Base-by-base conservation (phyloP, 1,139 yeast genomes). In the Candida pseudoviswanathii region DNA sequence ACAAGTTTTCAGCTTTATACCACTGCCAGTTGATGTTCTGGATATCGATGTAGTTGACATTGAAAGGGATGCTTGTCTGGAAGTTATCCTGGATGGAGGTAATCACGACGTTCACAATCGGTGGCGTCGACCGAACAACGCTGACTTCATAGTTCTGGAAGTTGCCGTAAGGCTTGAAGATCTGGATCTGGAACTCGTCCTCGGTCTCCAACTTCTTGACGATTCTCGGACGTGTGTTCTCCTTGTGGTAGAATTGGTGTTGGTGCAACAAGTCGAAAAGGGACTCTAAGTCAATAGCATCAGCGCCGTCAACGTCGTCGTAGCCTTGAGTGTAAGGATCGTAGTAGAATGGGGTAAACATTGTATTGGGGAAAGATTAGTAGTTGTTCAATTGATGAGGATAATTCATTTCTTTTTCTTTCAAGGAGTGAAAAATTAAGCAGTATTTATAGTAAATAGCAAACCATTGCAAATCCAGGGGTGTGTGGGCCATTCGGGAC, bases 81-180 rank as follows among this genome's bases (percentile, higher is more conserved):
- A 75, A 75, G 32, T 67, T 55, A 53, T 75, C 78, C n/a, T 51
- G 58, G 1, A 47, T 52, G 0, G 76, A 72, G 36, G 62, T 61
- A 11, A 74, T 62, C 29, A 68, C 62, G 34, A 74, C 57, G 43
- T 70, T 67, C 11, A 68, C 61, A 30, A 62, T 49, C 21, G 58
- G 57, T 24, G 61, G 54, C 25, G 55, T 46, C 31, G 52, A 54
- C 55, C 64, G 70, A 36, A 68, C 54, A 2, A 69, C 75, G 50
- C 60, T 68, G 36, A 75, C 71, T 56, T 75, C 78, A 56, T 73
- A 75, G 22, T 69, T 62, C 46, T 64, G 60, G 57, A 73, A 75
- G 58, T 65, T 60, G 5, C 78, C 78, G 38, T 55, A 61, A 24
- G 61, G 60, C 55, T 74, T 74, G 53, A 62, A 67, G 47, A 75